Evolutionary conservation across 345 rosid genomes (phyloP), one percentile per base, ranked within the genome.

Genomic region (Populus simonii): DNA sequence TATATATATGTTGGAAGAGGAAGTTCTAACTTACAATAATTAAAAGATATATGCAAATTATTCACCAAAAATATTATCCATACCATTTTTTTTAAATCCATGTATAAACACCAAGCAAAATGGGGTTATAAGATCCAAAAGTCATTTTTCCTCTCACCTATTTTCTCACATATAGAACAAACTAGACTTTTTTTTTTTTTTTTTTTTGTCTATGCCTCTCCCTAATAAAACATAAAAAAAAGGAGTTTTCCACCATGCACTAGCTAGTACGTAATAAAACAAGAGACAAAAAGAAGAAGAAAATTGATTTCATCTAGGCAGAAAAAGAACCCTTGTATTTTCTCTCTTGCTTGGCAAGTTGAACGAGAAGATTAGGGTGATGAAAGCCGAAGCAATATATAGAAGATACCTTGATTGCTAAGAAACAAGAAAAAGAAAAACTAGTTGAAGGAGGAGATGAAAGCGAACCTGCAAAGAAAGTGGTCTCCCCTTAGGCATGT

Each of bases 391-490:
- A 59, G 33, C n/a, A 36, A 35, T 1, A 1, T 8, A 38, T n/a
- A 76, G 8, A 25, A 68, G 43, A 72, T 33, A 57, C 25, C 17
- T 7, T 9, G 1, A 57, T 12, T 17, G 15, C 41, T 11, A 4
- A 15, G 45, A 22, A 67, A 29, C 9, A 47, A 2, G 25, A 35
- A 61, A 45, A 45, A 5, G 35, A 23, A 31, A 7, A 43, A 8
- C 16, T 2, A 33, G 8, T 18, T 16, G 27, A 16, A 49, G 73
- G 66, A 62, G 36, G 41, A 66, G 47, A 66, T 68, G 83, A 73
- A 45, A 78, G 70, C 78, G 33, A 87, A 92, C 98, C 98, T 92
- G 97, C 88, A 94, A 86, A 79, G 97, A 92, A 85, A 94, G 93
- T 74, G 92, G 97, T 68, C 86, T 92, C 33, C 83, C 85, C 92